A percentile compares a stretch with the other conserved stretches of the same genome.
phyloP scores from a whole-genome alignment of 495 filamentous ascomycete species.

The Friedmanniomyces endolithicus region DNA sequence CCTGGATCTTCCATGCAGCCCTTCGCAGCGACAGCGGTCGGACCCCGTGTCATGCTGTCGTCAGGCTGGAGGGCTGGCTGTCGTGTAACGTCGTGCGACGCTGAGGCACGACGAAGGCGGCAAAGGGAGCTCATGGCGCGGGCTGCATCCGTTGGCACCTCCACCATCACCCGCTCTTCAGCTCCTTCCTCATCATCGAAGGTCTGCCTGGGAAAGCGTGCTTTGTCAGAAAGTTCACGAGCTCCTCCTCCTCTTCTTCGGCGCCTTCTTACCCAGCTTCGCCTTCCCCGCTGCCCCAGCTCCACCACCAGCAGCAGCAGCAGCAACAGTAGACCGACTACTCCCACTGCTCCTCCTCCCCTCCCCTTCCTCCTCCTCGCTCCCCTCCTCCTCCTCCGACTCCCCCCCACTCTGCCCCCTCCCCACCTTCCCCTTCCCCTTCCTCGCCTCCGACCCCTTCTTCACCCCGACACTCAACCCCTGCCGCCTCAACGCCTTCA shows the following conservation, averaged over 20 bases:
- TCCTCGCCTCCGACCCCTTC: constrained; percentile 60
- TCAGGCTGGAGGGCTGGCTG: not conserved
- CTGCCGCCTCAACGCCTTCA: constrained; percentile 58
- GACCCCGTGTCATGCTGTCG: no score
- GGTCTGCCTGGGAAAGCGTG: no score
- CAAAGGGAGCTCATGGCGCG: no score
- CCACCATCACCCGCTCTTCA: not conserved
- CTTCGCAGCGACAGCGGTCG: no score
- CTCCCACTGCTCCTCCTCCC: not conserved
- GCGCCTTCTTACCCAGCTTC: not conserved
- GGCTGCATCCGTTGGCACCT: no score
- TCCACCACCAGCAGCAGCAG: no score
- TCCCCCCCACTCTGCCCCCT: constrained; percentile 25
- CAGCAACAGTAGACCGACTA: no score
- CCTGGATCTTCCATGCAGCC: no score
- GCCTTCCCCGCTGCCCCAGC: not conserved
- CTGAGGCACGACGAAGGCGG: no score
- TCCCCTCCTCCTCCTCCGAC: constrained; percentile 36
- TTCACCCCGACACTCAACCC: constrained; percentile 69
- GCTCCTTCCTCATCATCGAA: not conserved
- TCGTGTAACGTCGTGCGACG: not conserved
- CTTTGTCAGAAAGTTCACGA: not conserved
- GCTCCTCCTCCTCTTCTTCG: constrained; percentile 7
- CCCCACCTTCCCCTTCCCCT: constrained; percentile 33
- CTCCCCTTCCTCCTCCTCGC: constrained; percentile 28